Evolutionary conservation across 1,284 basidiomycete species (phyloP), one percentile per base, ranked within the genome.

Genomic region (Filobasidium uniguttulatum): DNA sequence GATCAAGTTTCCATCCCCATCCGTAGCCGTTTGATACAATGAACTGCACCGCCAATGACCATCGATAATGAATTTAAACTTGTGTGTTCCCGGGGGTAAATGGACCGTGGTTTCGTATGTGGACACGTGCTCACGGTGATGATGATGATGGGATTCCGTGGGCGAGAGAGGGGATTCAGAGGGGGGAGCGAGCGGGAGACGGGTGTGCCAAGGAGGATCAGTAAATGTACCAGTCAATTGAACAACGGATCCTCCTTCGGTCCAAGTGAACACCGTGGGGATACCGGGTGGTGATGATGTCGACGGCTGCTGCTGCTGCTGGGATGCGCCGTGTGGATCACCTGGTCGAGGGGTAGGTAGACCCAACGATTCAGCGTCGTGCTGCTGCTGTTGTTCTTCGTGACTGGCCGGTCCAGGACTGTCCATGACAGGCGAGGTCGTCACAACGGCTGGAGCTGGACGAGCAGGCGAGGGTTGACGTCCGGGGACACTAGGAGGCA

Each of bases 51-150:
- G 79, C 82, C 84, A 90, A 46, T 82, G 78, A 52, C 87, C 84
- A 67, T 98, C 94, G 53, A 98, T 88, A 58, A 97, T 79, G 73
- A 97, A 98, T 57, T 91, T 89, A 64, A 97, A 77, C 54, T 93
- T 85, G 64, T 98, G 91, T 2, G 90, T 91, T 20, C 93, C 94
- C 0, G 91, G 89, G 12, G 81, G 78, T 3, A 94, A 77, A 15
- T 70, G 65, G 35, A 77, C 62, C 29, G n/a, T n/a, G n/a, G n/a
- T n/a, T n/a, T n/a, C n/a, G n/a, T n/a, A n/a, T n/a, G n/a, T n/a
- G n/a, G n/a, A n/a, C n/a, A n/a, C n/a, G n/a, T n/a, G n/a, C n/a
- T n/a, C n/a, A n/a, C n/a, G n/a, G n/a, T n/a, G n/a, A n/a, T n/a
- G n/a, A n/a, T n/a, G n/a, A n/a, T n/a, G n/a, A n/a, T n/a, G n/a